Evolutionary conservation across 2,329 filamentous ascomycete genomes (phyloP).

Genomic region (Pseudocercospora musae): DNA sequence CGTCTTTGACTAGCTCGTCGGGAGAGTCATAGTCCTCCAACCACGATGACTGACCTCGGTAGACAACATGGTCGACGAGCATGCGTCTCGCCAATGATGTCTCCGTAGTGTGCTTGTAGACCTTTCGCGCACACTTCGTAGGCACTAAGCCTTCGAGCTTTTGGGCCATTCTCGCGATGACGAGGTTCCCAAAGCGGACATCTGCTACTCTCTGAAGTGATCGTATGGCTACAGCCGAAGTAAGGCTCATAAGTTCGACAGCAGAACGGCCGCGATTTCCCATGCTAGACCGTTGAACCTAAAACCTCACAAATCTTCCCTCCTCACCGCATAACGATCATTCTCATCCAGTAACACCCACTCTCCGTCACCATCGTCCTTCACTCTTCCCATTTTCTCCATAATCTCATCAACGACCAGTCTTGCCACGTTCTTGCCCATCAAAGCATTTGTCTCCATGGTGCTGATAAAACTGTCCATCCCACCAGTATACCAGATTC

Average conservation of each 20-base stretch:
- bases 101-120: background rate
- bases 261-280: no score
- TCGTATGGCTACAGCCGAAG: no score
- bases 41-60: background rate
- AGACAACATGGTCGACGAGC: background rate
- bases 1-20: background rate
- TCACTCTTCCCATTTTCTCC: background rate
- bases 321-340: conserved; percentile 3
- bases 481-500: conserved; percentile 63
- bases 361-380: background rate
- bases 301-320: background rate
- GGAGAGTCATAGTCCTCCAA: background rate
- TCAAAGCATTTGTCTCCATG: conserved; percentile 93
- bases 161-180: background rate
- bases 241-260: no score
- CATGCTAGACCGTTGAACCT: no score
- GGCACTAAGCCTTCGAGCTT: background rate
- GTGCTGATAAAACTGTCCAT: conserved; percentile 95
- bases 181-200: background rate
- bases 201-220: background rate
- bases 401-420: conserved; percentile 57
- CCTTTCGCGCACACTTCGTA: background rate
- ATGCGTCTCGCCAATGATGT: background rate
- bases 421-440: conserved; percentile 80
- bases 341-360: conserved; percentile 1